Conservation (phyloP, 768 basidiomycete species). For the Trametes elegans region DNA sequence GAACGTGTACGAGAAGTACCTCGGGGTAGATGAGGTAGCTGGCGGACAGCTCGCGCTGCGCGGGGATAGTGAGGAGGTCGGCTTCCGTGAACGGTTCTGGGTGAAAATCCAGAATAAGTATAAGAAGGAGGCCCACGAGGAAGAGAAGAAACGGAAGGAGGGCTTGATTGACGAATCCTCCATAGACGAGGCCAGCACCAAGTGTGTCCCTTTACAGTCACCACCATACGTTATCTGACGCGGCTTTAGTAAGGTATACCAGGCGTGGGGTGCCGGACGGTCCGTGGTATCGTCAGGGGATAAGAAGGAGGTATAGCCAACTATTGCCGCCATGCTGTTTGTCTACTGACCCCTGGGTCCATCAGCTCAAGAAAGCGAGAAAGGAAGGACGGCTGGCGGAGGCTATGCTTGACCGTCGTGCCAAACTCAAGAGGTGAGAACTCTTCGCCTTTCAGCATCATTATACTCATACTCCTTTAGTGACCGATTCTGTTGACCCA, state of each 20-base stretch:
- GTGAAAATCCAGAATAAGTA: conserved; percentile 89
- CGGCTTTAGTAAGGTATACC: conserved; percentile 57
- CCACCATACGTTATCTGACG: background rate
- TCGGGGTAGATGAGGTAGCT: conserved; percentile 82
- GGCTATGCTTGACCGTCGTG: conserved; percentile 72
- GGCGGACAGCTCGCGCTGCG: conserved; percentile 76
- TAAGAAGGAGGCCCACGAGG: conserved; percentile 70
- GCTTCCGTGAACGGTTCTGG: conserved; percentile 84
- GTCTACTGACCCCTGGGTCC: conserved; percentile 3
- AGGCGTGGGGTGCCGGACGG: conserved; percentile 83
- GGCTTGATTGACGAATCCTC: conserved; percentile 27
- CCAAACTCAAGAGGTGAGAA: conserved; percentile 79
- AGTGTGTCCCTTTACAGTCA: conserved; percentile 49
- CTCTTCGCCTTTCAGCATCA: background rate
- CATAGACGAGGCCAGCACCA: conserved; percentile 72
- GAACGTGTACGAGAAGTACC: conserved; percentile 88
- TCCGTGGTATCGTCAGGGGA: conserved; percentile 68
- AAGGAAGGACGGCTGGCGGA: conserved; percentile 82
- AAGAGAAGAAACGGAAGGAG: conserved; percentile 56
- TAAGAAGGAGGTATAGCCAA: conserved; percentile 62
- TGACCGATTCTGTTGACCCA: conserved; percentile 42
- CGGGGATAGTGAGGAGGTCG: conserved; percentile 83
- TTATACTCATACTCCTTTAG: conserved; percentile 7
- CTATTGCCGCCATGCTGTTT: background rate
- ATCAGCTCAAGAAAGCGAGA: conserved; percentile 71